Evolutionary conservation across 129 eudicot genomes (phyloP).

Genomic region (Smallanthus sonchifolius): DNA sequence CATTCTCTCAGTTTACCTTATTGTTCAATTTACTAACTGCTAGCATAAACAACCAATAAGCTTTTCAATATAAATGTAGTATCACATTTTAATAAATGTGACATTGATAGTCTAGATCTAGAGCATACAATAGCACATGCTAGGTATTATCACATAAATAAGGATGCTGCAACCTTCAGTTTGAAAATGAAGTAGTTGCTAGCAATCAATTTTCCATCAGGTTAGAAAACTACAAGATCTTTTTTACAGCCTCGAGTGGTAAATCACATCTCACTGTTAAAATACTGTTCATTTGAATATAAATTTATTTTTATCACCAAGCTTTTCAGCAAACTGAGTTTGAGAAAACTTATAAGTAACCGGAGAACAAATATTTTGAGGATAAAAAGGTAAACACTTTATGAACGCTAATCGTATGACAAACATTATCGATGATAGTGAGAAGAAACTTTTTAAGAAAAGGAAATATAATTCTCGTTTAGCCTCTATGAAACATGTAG

Average conservation of each 20-base stretch:
- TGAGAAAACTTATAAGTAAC: neutral
- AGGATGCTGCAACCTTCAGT: slow-evolving; percentile 8
- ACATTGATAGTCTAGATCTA: slow-evolving; percentile 10
- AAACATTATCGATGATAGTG: neutral
- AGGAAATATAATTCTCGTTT: neutral
- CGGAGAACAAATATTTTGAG: neutral
- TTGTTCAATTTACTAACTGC: slow-evolving; percentile 10
- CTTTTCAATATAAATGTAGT: neutral
- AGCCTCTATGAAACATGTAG: neutral
- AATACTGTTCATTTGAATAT: neutral
- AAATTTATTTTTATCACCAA: neutral
- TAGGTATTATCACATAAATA: slow-evolving; percentile 22
- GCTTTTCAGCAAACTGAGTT: neutral
- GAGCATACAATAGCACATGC: slow-evolving; percentile 20
- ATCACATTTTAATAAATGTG: neutral
- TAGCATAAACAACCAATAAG: neutral
- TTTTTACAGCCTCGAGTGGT: neutral
- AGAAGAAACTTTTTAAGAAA: neutral
- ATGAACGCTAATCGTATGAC: neutral
- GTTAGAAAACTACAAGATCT: neutral
- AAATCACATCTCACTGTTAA: neutral
- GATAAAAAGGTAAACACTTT: neutral
- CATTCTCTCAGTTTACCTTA: neutral
- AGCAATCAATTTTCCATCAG: slow-evolving; percentile 25
- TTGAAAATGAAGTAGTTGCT: slow-evolving; percentile 24